Evolutionary conservation across 306 rosid species (phyloP), one percentile per base, ranked within the genome.

Genomic region (Albizia julibrissin): DNA sequence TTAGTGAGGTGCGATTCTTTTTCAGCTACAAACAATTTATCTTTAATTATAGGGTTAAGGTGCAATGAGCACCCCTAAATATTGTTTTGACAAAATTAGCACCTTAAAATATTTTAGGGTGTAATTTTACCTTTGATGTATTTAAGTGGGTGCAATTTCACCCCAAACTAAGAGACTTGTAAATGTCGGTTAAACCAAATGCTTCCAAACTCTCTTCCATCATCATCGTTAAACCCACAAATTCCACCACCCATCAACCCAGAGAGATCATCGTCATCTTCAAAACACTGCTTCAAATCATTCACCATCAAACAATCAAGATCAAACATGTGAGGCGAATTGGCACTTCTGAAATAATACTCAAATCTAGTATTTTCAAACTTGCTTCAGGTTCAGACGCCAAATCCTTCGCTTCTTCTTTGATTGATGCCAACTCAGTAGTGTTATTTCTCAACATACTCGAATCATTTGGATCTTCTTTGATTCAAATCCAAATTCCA

Each of bases 191-290:
- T 33, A 33, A 33, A 33, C 34, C 34, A 33, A 0, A 33, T 3
- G 34, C 34, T 33, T 33, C n/a, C 34, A 33, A 33, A 33, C 34
- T 33, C 34, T 3, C 34, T 33, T 3, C 34, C 34, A 33, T 33
- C 34, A 3, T 80, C 79, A 14, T 85, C 87, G 3, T 88, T 90
- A 8, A 92, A 78, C 6, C 91, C 98, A 64, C 64, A 61, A 15
- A 90, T 49, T 0, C 87, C 86, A 0, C 86, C 26, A 49, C 87
- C 93, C 6, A 83, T 90, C 3, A 92, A 15, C 67, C 84, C 84
- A 46, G 79, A 81, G 14, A 84, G 79, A 37, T 83, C 95, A 13
- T 84, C 50, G 13, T 39, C 74, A 11, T 39, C 19, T 9, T 39
- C 83, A n/a, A 91, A 81, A 1, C 80, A 72, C 22, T 69, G 81